Percentiles rank a stretch among this genome's conserved stretches.
Evolutionary conservation across 306 rosid genomes (phyloP).

Genomic region (Castanea mollissima): DNA sequence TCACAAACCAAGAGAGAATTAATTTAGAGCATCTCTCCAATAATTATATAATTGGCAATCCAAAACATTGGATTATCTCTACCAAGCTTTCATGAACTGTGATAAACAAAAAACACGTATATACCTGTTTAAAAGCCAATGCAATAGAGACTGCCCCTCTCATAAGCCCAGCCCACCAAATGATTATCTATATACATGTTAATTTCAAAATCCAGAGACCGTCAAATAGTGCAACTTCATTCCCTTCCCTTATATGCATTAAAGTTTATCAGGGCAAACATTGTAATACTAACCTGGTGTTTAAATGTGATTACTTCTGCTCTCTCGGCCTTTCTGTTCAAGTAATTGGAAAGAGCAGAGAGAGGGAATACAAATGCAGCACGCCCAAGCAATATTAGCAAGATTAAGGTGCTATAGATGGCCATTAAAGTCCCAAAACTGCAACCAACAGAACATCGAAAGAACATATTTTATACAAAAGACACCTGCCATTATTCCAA

Average conservation of each 20-base stretch:
- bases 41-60: background rate
- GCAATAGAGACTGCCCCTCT: conserved; percentile 96
- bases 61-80: background rate
- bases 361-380: conserved; percentile 90
- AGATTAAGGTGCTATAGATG: conserved; percentile 51
- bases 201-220: conserved; percentile 1
- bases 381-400: conserved; percentile 67
- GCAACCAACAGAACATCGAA: conserved; percentile 25
- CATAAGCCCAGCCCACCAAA: conserved; percentile 98
- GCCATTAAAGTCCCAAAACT: conserved; percentile 58
- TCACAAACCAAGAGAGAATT: conserved; percentile 27
- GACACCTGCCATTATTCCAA: background rate
- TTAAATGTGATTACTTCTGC: conserved; percentile 47
- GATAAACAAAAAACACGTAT: background rate
- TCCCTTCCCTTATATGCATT: background rate
- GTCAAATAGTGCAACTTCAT: background rate
- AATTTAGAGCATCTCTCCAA: background rate
- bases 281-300: conserved; percentile 55
- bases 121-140: conserved; percentile 87
- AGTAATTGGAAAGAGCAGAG: conserved; percentile 60
- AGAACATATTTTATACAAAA: background rate
- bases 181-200: conserved; percentile 46
- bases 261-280: conserved; percentile 3
- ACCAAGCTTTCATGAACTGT: background rate
- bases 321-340: conserved; percentile 42